These are phyloP conservation scores for Botrytis hyacinthi DNA, from an alignment of 2,329 filamentous ascomycete species.

Conservation along the genomic window DNA sequence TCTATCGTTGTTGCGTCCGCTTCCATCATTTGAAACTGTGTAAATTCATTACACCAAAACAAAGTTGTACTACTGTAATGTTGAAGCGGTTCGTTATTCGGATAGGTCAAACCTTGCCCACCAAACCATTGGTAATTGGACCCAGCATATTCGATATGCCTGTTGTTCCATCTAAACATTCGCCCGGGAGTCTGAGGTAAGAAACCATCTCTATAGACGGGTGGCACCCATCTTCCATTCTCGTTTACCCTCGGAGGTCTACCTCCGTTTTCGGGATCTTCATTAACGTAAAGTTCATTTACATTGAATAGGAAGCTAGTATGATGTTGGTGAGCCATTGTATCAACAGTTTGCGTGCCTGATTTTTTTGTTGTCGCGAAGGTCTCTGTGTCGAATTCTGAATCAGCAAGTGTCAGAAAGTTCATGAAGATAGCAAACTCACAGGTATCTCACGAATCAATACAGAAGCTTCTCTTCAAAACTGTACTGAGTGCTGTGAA, in stretches of 20 bases:
- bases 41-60: slow-evolving; percentile 30
- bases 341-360: not conserved
- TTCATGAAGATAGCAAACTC: not conserved
- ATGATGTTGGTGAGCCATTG: slow-evolving; percentile 1
- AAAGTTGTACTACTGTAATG: slow-evolving; percentile 28
- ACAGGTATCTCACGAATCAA: not conserved
- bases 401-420: not conserved
- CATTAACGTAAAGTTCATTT: slow-evolving; percentile 43
- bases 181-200: slow-evolving; percentile 22
- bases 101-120: not conserved
- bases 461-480: not conserved
- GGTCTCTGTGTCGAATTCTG: not conserved
- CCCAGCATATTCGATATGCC: slow-evolving; percentile 21
- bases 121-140: slow-evolving; percentile 22
- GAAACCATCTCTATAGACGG: slow-evolving; percentile 26
- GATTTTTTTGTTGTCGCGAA: slow-evolving; percentile 9
- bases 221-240: slow-evolving; percentile 31
- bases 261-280: slow-evolving; percentile 25
- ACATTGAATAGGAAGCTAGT: slow-evolving; percentile 42
- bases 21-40: slow-evolving; percentile 25
- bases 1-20: slow-evolving; percentile 24
- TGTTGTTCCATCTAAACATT: slow-evolving; percentile 33
- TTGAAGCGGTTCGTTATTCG: not conserved
- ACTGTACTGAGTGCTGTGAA: not conserved
- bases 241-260: slow-evolving; percentile 23